A percentile compares a stretch with the other conserved stretches of the same genome.
Conservation (phyloP, 805 yeast genomes). For the Debaryomyces maramus region DNA sequence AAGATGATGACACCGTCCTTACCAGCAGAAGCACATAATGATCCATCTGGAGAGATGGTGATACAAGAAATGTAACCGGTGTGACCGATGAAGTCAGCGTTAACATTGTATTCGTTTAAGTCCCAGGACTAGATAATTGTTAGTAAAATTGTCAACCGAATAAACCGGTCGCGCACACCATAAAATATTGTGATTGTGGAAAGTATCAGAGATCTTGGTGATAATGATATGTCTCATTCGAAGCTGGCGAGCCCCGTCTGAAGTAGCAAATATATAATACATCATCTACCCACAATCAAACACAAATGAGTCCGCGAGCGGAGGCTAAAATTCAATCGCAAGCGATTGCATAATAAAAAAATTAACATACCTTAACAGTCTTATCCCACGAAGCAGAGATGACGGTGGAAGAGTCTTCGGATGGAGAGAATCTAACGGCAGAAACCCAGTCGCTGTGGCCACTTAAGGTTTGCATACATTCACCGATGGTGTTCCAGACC, state of each 20-base stretch:
- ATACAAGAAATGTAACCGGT: slow-evolving; percentile 96
- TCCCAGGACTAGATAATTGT: slow-evolving; percentile 86
- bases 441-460: slow-evolving; percentile 99
- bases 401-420: slow-evolving; percentile 66
- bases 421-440: slow-evolving; percentile 95
- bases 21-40: slow-evolving; percentile 99
- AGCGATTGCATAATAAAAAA: slow-evolving; percentile 7
- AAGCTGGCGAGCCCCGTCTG: slow-evolving; percentile 69
- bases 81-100: slow-evolving; percentile 98
- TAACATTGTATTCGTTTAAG: slow-evolving; percentile 75
- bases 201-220: slow-evolving; percentile 99
- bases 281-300: slow-evolving; percentile 54
- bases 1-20: slow-evolving; percentile 98
- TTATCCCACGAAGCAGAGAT: slow-evolving; percentile 99
- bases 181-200: slow-evolving; percentile 1
- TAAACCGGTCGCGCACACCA: neutral
- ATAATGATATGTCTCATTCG: slow-evolving; percentile 93
- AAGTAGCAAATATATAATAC: slow-evolving; percentile 97
- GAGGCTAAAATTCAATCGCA: neutral
- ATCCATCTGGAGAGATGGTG: slow-evolving; percentile 99
- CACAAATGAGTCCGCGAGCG: slow-evolving; percentile 3
- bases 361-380: slow-evolving; percentile 90
- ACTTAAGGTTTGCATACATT: slow-evolving; percentile 88
- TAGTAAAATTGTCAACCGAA: slow-evolving; percentile 37
- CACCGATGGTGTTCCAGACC: slow-evolving; percentile 99